Conservation (phyloP, 768 basidiomycete species). For the Boletus patriciae region DNA sequence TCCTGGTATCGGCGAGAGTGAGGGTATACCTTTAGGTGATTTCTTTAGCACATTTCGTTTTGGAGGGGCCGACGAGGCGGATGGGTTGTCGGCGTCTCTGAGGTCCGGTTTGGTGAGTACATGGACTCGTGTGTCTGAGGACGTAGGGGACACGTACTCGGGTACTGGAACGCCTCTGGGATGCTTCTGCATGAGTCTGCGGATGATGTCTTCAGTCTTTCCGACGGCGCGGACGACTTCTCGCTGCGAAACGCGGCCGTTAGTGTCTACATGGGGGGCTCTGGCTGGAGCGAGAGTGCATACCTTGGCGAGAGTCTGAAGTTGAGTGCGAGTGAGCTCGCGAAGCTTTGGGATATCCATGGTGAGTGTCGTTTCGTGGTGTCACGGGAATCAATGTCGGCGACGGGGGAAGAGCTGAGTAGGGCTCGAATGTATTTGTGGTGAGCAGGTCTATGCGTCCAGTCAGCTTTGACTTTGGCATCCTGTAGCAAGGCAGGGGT, state of each 20-base stretch:
- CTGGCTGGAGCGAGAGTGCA: neutral
- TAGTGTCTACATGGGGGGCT: neutral
- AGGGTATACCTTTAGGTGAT: neutral
- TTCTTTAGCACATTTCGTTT: neutral
- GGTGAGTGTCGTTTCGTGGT: neutral
- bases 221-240: constrained; percentile 27
- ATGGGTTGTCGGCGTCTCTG: constrained; percentile 5
- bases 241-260: constrained; percentile 13
- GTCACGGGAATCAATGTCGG: neutral
- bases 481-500: neutral
- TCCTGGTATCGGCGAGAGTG: neutral
- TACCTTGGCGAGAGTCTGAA: constrained; percentile 30
- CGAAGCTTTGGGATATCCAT: constrained; percentile 23
- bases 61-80: constrained; percentile 4
- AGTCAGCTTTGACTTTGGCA: neutral
- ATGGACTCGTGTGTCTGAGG: neutral
- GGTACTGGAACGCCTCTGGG: constrained; percentile 27
- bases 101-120: neutral
- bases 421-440: neutral
- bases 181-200: constrained; percentile 24
- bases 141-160: constrained; percentile 2
- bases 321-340: constrained; percentile 18
- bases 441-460: neutral
- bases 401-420: neutral
- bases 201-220: constrained; percentile 31